phyloP scores from a whole-genome alignment of 306 rosid genomes.

The Potentilla sterilis region DNA sequence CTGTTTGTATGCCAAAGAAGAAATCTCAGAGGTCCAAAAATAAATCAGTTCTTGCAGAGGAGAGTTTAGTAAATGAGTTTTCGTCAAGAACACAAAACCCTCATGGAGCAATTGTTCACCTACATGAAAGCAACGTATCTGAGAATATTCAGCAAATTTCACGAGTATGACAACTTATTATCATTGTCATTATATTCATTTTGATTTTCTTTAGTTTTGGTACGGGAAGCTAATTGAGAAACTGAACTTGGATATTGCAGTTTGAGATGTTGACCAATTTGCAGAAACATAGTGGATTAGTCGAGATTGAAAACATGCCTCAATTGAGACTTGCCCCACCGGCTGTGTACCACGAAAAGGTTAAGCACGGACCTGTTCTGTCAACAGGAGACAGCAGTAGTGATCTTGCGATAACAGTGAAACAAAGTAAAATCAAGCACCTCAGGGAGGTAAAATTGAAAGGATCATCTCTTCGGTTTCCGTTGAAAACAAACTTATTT shows the following conservation, averaged over 20 bases:
- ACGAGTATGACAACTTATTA: constrained; percentile 50
- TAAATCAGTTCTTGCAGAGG: constrained; percentile 49
- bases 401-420: constrained; percentile 36
- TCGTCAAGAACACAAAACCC: constrained; percentile 45
- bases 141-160: constrained; percentile 74
- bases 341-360: constrained; percentile 91
- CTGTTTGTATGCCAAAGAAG: constrained; percentile 73
- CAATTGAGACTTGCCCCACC: constrained; percentile 90
- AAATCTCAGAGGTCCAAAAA: constrained; percentile 63
- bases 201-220: constrained; percentile 6
- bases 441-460: constrained; percentile 67
- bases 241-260: constrained; percentile 51
- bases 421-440: constrained; percentile 54
- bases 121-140: constrained; percentile 52
- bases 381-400: constrained; percentile 65
- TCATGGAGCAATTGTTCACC: constrained; percentile 52
- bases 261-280: constrained; percentile 83
- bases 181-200: constrained; percentile 3
- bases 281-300: constrained; percentile 62
- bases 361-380: constrained; percentile 51
- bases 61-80: constrained; percentile 59
- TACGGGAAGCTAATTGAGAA: constrained; percentile 24
- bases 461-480: constrained; percentile 72
- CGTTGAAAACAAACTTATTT: constrained; percentile 71
- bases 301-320: constrained; percentile 80